Conservation (phyloP, 2,329 filamentous ascomycete species). For the Arthroderma sp. region DNA sequence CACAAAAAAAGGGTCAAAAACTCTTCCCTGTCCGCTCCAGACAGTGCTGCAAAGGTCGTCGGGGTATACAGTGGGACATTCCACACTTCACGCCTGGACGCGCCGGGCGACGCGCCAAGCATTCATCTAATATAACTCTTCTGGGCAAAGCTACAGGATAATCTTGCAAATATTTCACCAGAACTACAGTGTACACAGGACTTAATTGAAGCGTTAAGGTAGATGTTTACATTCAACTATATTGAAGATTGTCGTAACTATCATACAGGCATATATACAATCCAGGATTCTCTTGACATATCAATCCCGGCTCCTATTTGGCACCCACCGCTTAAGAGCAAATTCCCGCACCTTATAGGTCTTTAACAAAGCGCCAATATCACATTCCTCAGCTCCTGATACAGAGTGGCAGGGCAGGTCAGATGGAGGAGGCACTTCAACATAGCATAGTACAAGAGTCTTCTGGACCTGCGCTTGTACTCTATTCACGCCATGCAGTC, state of each 20-base stretch:
- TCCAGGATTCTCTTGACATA: background rate
- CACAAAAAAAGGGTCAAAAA: no score
- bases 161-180: no score
- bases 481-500: slow-evolving; percentile 72
- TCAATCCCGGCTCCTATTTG: slow-evolving; percentile 60
- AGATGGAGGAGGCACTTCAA: slow-evolving; percentile 62
- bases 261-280: no score
- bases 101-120: slow-evolving; percentile 1
- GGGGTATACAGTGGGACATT: no score
- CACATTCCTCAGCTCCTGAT: slow-evolving; percentile 19
- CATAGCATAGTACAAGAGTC: slow-evolving; percentile 77
- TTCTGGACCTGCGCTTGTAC: slow-evolving; percentile 85
- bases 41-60: no score
- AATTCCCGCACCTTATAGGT: slow-evolving; percentile 70
- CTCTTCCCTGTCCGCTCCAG: no score
- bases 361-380: slow-evolving; percentile 51
- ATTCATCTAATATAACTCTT: slow-evolving; percentile 1
- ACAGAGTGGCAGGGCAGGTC: slow-evolving; percentile 21
- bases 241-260: no score
- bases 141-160: background rate
- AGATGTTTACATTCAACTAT: no score
- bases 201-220: no score
- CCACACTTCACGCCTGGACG: background rate
- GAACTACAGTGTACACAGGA: no score
- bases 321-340: slow-evolving; percentile 68